phyloP scores from a whole-genome alignment of 805 yeast genomes.

The Nakazawaea molendinolei region DNA sequence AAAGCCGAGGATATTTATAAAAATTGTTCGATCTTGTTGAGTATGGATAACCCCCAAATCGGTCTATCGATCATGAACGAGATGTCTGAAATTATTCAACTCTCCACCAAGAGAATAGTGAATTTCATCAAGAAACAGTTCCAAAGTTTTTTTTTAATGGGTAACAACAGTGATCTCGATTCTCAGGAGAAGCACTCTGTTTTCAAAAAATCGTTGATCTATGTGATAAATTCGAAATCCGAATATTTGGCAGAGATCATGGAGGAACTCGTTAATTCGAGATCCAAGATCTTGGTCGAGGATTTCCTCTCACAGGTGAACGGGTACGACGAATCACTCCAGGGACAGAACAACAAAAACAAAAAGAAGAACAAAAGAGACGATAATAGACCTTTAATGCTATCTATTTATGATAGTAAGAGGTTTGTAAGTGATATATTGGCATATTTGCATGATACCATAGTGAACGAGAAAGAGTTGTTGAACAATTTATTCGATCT shows the following conservation, averaged over 20 bases:
- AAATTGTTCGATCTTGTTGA: slow-evolving; percentile 63
- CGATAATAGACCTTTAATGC: slow-evolving; percentile 41
- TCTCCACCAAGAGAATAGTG: slow-evolving; percentile 49
- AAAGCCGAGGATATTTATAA: slow-evolving; percentile 61
- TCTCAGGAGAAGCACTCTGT: slow-evolving; percentile 10
- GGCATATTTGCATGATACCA: slow-evolving; percentile 80
- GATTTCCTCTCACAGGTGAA: slow-evolving; percentile 60
- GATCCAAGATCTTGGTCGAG: slow-evolving; percentile 56
- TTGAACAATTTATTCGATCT: slow-evolving; percentile 54
- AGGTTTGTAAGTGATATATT: slow-evolving; percentile 81
- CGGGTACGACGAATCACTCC: slow-evolving; percentile 22
- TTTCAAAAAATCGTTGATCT: slow-evolving; percentile 25
- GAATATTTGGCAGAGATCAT: slow-evolving; percentile 54
- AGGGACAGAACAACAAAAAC: slow-evolving; percentile 12
- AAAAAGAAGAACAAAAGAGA: slow-evolving; percentile 4
- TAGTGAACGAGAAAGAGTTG: slow-evolving; percentile 82
- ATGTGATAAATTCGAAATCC: slow-evolving; percentile 29
- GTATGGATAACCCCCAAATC: slow-evolving; percentile 58
- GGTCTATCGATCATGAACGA: slow-evolving; percentile 62
- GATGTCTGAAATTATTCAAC: slow-evolving; percentile 43
- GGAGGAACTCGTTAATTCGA: slow-evolving; percentile 55
- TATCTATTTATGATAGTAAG: slow-evolving; percentile 72
- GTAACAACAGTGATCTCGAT: slow-evolving; percentile 16
- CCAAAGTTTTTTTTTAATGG: slow-evolving; percentile 11
- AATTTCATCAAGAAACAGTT: slow-evolving; percentile 28